Evolutionary conservation across 768 basidiomycete species (phyloP), one percentile per base, ranked within the genome.

Genomic region (Strobilomyces confusus): DNA sequence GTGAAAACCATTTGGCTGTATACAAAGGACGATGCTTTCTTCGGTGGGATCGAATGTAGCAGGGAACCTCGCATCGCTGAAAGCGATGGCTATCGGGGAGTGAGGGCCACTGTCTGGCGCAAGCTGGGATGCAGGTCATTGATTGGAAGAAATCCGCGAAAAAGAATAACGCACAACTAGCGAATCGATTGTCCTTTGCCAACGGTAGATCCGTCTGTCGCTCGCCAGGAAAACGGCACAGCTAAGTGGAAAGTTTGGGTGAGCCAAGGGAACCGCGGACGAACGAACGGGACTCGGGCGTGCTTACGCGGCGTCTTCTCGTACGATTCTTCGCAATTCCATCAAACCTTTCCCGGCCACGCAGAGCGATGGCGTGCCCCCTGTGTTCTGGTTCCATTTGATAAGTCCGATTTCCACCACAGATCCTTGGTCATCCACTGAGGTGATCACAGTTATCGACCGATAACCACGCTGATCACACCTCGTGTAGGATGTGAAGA

Each of bases 1-100:
- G n/a, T 60, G 62, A 34, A 63, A 63, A 11, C 62, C 62, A 11
- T 51, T 49, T 11, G 56, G 62, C 12, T 47, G 62, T 26, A 63
- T 30, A 19, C 33, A 58, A 5, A 63, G 41, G 36, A 51, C 19
- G 9, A 48, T 6, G 19, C 13, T 49, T n/a, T 29, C 20, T 19
- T 9, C 45, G 1, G 14, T n/a, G 9, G 19, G 15, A 30, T 38
- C 20, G 14, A 36, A 23, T 4, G 17, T 33, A 4, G 34, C 37
- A 17, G 13, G 30, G 4, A 49, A n/a, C 12, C 26, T 30, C 4
- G 23, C 3, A 5, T 51, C 53, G 7, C 48, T 30, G 17, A 49
- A 51, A 14, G 44, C 53, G 17, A 63, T 37, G 5, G 62, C 62
- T 36, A 60, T 44, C 5, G 56, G 53, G 9, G 49, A 29, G n/a